Base-by-base conservation (phyloP, 164 flowering plant species). In the Stephania yunnanensis region DNA sequence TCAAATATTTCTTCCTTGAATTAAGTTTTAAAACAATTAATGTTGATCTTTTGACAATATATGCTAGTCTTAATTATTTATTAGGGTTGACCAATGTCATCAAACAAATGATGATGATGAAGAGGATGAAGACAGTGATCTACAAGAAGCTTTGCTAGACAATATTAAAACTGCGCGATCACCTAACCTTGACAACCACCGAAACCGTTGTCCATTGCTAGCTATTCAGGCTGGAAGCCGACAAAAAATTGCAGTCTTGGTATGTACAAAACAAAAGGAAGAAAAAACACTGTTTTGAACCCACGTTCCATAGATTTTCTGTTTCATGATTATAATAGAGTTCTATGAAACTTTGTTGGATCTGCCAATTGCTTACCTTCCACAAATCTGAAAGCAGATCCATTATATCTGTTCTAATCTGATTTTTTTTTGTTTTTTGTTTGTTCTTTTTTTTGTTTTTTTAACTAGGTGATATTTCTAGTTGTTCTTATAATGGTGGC, bases 1-100 rank as follows among this genome's bases (percentile, higher is more conserved):
- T 53, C 19, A 53, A 13, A 53, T 36, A 36, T 36, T 36, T 36
- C 42, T 36, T 36, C 42, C 19, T 53, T 58, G 65, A 58, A 66
- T 55, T 48, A 10, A 0, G 46, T 29, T 7, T 52, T 22, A 30
- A 29, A 31, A 42, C 66, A 31, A 29, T 29, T 13, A 52, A 70
- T 22, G 58, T 50, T 73, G 58, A 48, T 64, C 50, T 76, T 42
- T 58, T 50, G 78, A 44, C 45, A 63, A 70, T 53, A 76, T 46
- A 29, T 67, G 29, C 73, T 66, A 17, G 74, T 76, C 5, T 52
- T 58, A 69, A 65, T 70, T 77, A 78, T 80, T 84, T 81, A 80
- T 73, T 78, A 95, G 98, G 98, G 89, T 91, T 70, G 98, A 95
- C 82, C 97, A 93, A 74, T 92, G 97, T 88, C 98, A 95, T 85